Evolutionary conservation across 169 alveolate genomes (phyloP), one percentile per base, ranked within the genome.

Genomic region (Plasmodium falciparum): DNA sequence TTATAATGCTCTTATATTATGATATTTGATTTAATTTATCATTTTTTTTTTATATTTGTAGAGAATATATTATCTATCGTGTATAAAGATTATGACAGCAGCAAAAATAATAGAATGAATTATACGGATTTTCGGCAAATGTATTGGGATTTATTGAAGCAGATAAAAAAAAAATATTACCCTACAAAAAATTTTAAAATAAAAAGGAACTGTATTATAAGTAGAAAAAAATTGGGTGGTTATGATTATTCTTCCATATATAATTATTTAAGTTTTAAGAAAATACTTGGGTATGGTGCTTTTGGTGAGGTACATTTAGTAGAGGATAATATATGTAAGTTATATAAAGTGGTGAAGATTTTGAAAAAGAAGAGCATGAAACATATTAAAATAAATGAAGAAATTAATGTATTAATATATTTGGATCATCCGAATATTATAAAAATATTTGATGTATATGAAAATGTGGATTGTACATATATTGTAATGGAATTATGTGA

Each of bases 401-500:
- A 83, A 83, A 83, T 83, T 59, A 83, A 83, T 71, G 91, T 83
- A 5, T 61, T 83, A 61, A 83, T 83, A 47, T 83, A 83, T 83
- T 89, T 97, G 92, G 99, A 97, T 88, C 99, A 97, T 78, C 99
- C 99, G 52, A 97, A 96, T 73, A 96, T 97, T 49, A 94, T 97
- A 39, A 97, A 97, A 90, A 95, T 97, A 62, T 96, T 94, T 66
- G 98, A 97, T 93, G 97, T 97, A 11, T 97, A 95, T 92, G 99
- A 97, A 92, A 98, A 96, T 65, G 94, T 88, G 61, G 95, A 96
- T 45, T 96, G 96, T 74, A 96, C 97, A n/a, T 97, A 97, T 92
- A 94, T 97, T 85, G 98, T 97, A 61, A 96, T 97, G 98, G 99
- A 97, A 90, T 94, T 96, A 69, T 96, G 98, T 72, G 88, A 93